phyloP scores from a whole-genome alignment of 2,329 filamentous ascomycete species.

The Aphanoascus verrucosus region DNA sequence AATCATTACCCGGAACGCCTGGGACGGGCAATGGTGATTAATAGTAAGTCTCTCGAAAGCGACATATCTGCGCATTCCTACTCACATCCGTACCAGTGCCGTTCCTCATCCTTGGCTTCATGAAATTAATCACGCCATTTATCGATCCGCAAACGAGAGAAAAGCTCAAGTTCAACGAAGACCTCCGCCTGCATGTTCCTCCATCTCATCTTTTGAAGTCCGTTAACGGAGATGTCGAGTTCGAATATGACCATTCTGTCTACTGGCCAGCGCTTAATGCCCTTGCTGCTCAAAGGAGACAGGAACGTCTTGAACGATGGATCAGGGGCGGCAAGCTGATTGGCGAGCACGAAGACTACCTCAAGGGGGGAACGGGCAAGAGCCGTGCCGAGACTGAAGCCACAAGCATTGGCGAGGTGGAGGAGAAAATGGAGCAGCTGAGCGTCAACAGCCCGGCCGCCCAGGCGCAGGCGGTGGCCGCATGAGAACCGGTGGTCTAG shows the following conservation, averaged over 20 bases:
- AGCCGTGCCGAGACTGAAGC: conserved; percentile 27
- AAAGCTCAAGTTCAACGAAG: conserved; percentile 97
- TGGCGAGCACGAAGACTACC: conserved; percentile 77
- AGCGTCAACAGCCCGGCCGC: conserved; percentile 9
- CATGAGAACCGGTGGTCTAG: not conserved
- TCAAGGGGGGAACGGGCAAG: conserved; percentile 55
- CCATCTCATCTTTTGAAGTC: conserved; percentile 69
- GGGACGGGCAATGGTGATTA: conserved; percentile 78
- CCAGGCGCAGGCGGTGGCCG: not conserved
- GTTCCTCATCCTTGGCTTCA: conserved; percentile 85
- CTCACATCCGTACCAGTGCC: conserved; percentile 49
- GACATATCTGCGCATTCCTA: not conserved
- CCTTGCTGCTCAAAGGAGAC: conserved; percentile 56
- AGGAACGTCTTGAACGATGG: conserved; percentile 60
- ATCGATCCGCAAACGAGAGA: conserved; percentile 88
- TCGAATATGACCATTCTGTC: conserved; percentile 75
- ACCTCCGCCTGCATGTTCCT: conserved; percentile 72
- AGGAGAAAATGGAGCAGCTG: conserved; percentile 18
- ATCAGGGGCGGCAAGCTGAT: conserved; percentile 65
- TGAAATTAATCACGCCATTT: conserved; percentile 91
- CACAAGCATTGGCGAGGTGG: conserved; percentile 1
- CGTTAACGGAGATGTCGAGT: conserved; percentile 69
- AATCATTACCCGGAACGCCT: conserved; percentile 91
- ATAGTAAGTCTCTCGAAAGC: conserved; percentile 48
- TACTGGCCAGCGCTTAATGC: conserved; percentile 84